phyloP scores from a whole-genome alignment of 345 rosid genomes.

The Clarkia xantiana region DNA sequence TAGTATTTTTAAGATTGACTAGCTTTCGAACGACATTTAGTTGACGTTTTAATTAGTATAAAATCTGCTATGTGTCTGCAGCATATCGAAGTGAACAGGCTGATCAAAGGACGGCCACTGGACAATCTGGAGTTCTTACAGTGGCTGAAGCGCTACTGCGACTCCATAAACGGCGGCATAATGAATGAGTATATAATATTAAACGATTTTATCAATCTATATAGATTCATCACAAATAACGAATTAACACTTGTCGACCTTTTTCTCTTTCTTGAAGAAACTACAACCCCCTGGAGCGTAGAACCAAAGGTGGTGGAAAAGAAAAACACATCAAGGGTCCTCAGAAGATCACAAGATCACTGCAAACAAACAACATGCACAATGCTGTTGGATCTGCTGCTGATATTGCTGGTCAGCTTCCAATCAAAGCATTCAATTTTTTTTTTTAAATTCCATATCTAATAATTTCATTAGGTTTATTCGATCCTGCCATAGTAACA shows the following conservation, averaged over 20 bases:
- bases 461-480: not conserved
- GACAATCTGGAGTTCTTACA: conserved; percentile 98
- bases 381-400: conserved; percentile 23
- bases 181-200: conserved; percentile 55
- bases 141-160: conserved; percentile 93
- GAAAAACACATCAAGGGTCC: conserved; percentile 37
- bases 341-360: conserved; percentile 52
- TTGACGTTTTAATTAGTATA: no score
- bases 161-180: conserved; percentile 90
- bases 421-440: not conserved
- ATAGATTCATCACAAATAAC: not conserved
- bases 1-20: no score
- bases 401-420: conserved; percentile 22
- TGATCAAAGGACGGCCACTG: conserved; percentile 82
- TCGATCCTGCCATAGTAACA: no score
- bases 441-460: not conserved
- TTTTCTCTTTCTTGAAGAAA: conserved; percentile 32
- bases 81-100: conserved; percentile 89
- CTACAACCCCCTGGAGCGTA: conserved; percentile 78
- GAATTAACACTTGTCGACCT: not conserved
- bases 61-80: conserved; percentile 12
- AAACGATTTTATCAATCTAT: not conserved
- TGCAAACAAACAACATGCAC: conserved; percentile 53
- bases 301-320: conserved; percentile 74
- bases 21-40: no score